Evolutionary conservation across 306 rosid species (phyloP), one percentile per base, ranked within the genome.

Genomic region (Abrus pulchellus): DNA sequence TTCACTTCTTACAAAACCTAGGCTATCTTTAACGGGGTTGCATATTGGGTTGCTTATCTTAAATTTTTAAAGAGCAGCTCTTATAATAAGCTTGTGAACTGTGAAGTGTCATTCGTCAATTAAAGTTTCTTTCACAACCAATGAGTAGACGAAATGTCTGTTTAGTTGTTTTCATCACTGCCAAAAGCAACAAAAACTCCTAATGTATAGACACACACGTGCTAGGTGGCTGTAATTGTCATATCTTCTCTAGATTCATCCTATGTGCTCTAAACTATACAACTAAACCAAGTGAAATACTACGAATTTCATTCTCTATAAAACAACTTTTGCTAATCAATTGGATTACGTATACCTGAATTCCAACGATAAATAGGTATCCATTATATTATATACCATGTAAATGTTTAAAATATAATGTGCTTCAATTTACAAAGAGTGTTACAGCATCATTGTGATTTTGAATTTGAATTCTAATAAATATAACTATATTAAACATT

Each of bases 91-190:
- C n/a, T 68, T 28, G 75, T 84, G 79, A 84, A 71, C 80, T 80
- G 83, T 72, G 79, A 84, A 71, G 83, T 80, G 83, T 72, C 78
- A 85, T 68, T 32, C 77, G 64, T 74, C 86, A 68, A 36, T 36
- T 36, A 36, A 78, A 36, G 85, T 59, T 65, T 6, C 72, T 82
- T 59, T 36, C 53, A 80, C 53, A 28, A 82, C 30, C 29, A 82
- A 48, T 56, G 62, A 34, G 71, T 56, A 52, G 45, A 82, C 80
- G 45, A 81, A 61, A 85, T 62, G 86, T 82, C n/a, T 69, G 84
- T 73, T 64, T 74, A 63, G 83, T 81, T 72, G 83, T 81, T 81
- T 85, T 81, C 81, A 60, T 81, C 81, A 60, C 75, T 64, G 30
- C 20, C 62, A 48, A 80, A 69, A 68, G 76, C 71, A 71, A 32